A percentile compares a stretch with the other conserved stretches of the same genome.
phyloP scores from a whole-genome alignment of 305 asterid genomes.

The Striga hermonthica region DNA sequence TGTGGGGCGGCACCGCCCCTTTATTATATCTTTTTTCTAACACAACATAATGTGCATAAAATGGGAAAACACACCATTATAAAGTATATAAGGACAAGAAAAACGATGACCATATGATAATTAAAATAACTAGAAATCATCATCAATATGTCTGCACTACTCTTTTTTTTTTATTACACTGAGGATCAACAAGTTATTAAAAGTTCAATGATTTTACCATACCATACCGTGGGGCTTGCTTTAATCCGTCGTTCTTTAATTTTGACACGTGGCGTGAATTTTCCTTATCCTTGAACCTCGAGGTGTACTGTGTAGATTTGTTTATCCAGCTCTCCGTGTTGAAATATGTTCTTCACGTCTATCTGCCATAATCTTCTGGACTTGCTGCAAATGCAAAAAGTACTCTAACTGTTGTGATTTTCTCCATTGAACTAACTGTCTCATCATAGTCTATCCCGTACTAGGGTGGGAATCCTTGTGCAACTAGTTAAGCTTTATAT shows the following conservation, averaged over 20 bases:
- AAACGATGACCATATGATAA: too few species aligned
- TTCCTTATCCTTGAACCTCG: neutral
- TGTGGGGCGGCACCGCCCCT: too few species aligned
- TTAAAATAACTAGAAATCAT: too few species aligned
- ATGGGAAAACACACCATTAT: too few species aligned
- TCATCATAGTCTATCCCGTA: neutral
- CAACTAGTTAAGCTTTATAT: neutral
- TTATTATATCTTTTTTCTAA: too few species aligned
- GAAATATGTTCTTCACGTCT: neutral
- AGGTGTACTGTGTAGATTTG: neutral
- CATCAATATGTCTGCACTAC: too few species aligned
- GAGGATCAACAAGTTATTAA: neutral
- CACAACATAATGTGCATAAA: too few species aligned
- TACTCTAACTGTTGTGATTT: neutral
- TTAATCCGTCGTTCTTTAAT: slow-evolving; percentile 3
- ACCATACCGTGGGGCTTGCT: neutral
- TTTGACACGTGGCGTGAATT: neutral
- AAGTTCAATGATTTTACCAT: neutral
- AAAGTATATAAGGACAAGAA: too few species aligned
- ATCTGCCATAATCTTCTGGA: neutral
- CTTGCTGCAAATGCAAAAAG: slow-evolving; percentile 1
- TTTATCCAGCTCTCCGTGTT: neutral
- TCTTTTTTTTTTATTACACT: too few species aligned
- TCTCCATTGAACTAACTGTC: slow-evolving; percentile 5
- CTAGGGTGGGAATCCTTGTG: neutral